Evolutionary conservation across 345 rosid species (phyloP).

Genomic region (Euphorbia lathyris): DNA sequence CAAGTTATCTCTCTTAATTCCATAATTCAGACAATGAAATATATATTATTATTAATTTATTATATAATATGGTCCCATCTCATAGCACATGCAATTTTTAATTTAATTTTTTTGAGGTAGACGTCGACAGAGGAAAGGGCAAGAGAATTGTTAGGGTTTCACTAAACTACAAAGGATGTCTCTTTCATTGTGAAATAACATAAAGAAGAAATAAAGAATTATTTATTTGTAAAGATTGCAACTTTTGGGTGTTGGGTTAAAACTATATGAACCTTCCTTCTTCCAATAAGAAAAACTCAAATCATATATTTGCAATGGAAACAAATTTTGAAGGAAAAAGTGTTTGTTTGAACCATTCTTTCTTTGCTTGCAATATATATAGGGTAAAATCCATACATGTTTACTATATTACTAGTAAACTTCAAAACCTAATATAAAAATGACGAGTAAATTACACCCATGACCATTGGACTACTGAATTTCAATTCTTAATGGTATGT

Average conservation of each 20-base stretch:
- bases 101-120: not conserved
- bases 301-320: conserved; percentile 13
- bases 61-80: conserved; percentile 15
- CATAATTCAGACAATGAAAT: conserved; percentile 12
- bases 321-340: conserved; percentile 19
- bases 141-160: conserved; percentile 11
- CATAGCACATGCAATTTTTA: not conserved
- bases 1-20: not conserved
- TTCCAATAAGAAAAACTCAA: conserved; percentile 18
- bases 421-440: too few species aligned
- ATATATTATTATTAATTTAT: too few species aligned
- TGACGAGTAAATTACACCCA: too few species aligned
- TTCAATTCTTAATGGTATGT: too few species aligned
- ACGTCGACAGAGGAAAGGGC: conserved; percentile 29
- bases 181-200: conserved; percentile 13
- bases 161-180: conserved; percentile 19
- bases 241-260: not conserved
- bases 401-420: too few species aligned
- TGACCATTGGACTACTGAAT: too few species aligned
- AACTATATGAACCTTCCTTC: not conserved
- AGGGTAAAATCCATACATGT: too few species aligned
- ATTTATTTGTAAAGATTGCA: not conserved
- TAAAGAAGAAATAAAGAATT: not conserved
- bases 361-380: too few species aligned
- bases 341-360: conserved; percentile 22